phyloP scores from a whole-genome alignment of 768 basidiomycete genomes.

The Phlegmacium glaucopus region DNA sequence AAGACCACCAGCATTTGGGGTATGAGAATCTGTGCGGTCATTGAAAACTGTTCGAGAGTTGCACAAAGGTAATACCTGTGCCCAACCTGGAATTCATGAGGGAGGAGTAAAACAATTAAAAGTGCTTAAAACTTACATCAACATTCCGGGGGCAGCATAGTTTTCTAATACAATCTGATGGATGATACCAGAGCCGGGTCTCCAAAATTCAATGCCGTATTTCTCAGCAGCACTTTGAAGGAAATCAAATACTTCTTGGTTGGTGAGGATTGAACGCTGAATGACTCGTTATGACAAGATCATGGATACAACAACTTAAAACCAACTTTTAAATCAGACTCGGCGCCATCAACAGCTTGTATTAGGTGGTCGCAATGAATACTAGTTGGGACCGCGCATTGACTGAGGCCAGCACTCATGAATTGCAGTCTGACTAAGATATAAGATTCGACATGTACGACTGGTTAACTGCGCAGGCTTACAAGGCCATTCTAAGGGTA shows the following conservation, averaged over 20 bases:
- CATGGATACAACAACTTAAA: background rate
- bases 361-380: slow-evolving; percentile 99
- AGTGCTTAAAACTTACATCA: slow-evolving; percentile 55
- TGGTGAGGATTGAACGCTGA: slow-evolving; percentile 80
- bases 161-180: slow-evolving; percentile 99
- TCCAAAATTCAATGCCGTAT: slow-evolving; percentile 98
- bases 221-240: slow-evolving; percentile 87
- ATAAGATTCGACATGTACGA: background rate
- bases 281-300: background rate
- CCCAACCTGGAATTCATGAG: slow-evolving; percentile 55
- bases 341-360: slow-evolving; percentile 87
- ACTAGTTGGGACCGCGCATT: slow-evolving; percentile 82
- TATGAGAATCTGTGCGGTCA: slow-evolving; percentile 74
- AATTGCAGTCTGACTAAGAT: slow-evolving; percentile 72
- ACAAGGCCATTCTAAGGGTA: slow-evolving; percentile 74
- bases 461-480: slow-evolving; percentile 21
- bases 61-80: slow-evolving; percentile 49
- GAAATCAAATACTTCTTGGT: slow-evolving; percentile 98
- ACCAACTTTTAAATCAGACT: slow-evolving; percentile 74
- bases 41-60: slow-evolving; percentile 5
- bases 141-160: slow-evolving; percentile 92
- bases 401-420: slow-evolving; percentile 89
- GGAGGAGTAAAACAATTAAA: background rate
- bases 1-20: slow-evolving; percentile 96
- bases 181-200: slow-evolving; percentile 93